Conservation (phyloP, 2,329 filamentous ascomycete species). For the Phyllosticta citribraziliensis region DNA sequence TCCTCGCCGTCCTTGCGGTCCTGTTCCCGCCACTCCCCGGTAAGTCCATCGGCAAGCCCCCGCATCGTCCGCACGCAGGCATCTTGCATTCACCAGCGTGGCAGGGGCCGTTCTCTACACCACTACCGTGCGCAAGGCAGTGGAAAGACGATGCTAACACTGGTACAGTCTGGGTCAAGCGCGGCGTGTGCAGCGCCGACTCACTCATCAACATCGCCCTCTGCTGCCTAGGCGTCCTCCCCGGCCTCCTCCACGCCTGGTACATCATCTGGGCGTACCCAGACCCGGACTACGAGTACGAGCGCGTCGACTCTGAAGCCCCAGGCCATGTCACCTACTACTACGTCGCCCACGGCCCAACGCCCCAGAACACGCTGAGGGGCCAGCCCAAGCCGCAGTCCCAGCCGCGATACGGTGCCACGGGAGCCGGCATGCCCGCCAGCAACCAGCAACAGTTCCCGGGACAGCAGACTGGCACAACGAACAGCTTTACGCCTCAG, state of each 20-base stretch:
- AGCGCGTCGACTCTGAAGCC: conserved; percentile 45
- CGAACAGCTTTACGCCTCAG: conserved; percentile 7
- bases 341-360: conserved; percentile 42
- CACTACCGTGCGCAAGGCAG: neutral
- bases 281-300: conserved; percentile 70
- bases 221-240: conserved; percentile 52
- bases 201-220: conserved; percentile 93
- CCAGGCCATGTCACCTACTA: conserved; percentile 60
- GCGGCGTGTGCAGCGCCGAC: conserved; percentile 84
- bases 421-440: conserved; percentile 22
- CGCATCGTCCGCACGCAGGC: conserved; percentile 13
- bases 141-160: conserved; percentile 11
- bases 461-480: conserved; percentile 22
- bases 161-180: conserved; percentile 81
- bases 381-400: conserved; percentile 10
- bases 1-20: conserved; percentile 50
- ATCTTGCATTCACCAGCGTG: neutral
- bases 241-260: conserved; percentile 89
- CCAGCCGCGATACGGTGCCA: conserved; percentile 6
- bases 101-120: neutral
- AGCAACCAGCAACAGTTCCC: conserved; percentile 32
- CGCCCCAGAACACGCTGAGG: conserved; percentile 10
- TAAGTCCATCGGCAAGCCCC: conserved; percentile 25
- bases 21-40: conserved; percentile 51
- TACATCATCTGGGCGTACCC: conserved; percentile 93